A percentile compares a stretch with the other conserved stretches of the same genome.
phyloP scores from a whole-genome alignment of 176 grass and related monocot genomes.

The Phoenix dactylifera region DNA sequence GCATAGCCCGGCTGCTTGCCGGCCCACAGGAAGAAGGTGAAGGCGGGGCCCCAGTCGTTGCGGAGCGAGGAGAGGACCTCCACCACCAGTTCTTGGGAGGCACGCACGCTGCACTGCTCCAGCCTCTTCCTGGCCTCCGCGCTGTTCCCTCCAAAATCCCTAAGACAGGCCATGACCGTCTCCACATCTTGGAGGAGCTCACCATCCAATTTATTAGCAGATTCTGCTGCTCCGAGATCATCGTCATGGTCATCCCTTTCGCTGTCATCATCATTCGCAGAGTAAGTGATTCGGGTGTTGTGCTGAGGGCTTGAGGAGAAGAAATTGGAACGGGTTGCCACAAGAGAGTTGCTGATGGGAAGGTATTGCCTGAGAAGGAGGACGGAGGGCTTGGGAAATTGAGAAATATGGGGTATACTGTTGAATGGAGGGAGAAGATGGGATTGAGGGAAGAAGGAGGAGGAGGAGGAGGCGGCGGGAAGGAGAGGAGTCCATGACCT shows the following conservation, averaged over 20 bases:
- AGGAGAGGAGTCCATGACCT: conserved; percentile 9
- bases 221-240: conserved; percentile 32
- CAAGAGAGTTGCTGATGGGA: too few species aligned
- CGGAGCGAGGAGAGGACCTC: conserved; percentile 47
- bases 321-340: neutral
- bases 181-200: conserved; percentile 38
- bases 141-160: conserved; percentile 19
- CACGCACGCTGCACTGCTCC: conserved; percentile 35
- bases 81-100: conserved; percentile 55
- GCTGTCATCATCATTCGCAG: neutral
- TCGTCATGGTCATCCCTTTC: conserved; percentile 17
- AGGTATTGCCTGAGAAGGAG: too few species aligned
- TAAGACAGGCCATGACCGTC: conserved; percentile 29
- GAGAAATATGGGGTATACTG: too few species aligned
- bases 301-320: neutral
- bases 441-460: conserved; percentile 9
- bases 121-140: conserved; percentile 23
- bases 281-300: neutral
- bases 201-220: conserved; percentile 15
- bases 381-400: too few species aligned
- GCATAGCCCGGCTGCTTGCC: conserved; percentile 38
- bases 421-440: too few species aligned
- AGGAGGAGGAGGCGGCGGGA: neutral
- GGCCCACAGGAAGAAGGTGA: conserved; percentile 74
- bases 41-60: conserved; percentile 65